Evolutionary conservation across 2,329 filamentous ascomycete genomes (phyloP).

Genomic region (Trichoderma koningiopsis): DNA sequence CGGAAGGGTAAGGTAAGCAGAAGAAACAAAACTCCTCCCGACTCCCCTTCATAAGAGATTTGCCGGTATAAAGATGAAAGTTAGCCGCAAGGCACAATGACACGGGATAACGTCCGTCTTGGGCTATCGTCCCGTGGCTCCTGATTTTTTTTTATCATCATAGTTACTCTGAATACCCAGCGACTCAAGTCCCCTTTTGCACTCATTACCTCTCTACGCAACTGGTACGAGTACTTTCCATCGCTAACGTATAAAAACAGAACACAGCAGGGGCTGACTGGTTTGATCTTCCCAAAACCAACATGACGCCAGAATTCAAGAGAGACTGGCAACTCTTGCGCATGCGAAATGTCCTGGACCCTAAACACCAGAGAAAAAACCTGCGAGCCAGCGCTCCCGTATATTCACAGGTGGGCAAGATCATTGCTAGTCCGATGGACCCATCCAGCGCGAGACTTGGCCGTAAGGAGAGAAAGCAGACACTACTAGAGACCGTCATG

Average conservation of each 20-base stretch:
- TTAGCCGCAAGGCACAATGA: constrained; percentile 42
- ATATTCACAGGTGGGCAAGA: constrained; percentile 85
- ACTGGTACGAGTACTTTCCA: not conserved
- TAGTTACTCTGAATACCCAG: constrained; percentile 71
- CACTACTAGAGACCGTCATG: constrained; percentile 82
- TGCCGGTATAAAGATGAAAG: constrained; percentile 44
- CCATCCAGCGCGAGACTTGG: constrained; percentile 79
- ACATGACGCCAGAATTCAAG: constrained; percentile 81
- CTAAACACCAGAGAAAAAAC: constrained; percentile 92
- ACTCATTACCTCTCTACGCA: not conserved
- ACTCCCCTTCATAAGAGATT: not conserved
- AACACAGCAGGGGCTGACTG: constrained; percentile 76
- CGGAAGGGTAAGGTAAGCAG: constrained; percentile 35
- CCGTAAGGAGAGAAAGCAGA: constrained; percentile 85
- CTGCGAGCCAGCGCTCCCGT: constrained; percentile 67
- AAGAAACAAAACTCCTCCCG: constrained; percentile 4
- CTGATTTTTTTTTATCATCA: constrained; percentile 57
- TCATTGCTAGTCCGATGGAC: constrained; percentile 86
- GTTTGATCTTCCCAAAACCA: constrained; percentile 85
- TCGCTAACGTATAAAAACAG: constrained; percentile 35
- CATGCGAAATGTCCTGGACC: constrained; percentile 86
- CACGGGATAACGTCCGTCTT: constrained; percentile 45
- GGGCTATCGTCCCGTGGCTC: constrained; percentile 59
- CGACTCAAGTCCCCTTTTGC: not conserved
- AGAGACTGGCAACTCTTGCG: constrained; percentile 86